These are phyloP conservation scores for Arxiozyma heterogenica DNA, from an alignment of 1,139 yeast genomes.

Conservation along the genomic window DNA sequence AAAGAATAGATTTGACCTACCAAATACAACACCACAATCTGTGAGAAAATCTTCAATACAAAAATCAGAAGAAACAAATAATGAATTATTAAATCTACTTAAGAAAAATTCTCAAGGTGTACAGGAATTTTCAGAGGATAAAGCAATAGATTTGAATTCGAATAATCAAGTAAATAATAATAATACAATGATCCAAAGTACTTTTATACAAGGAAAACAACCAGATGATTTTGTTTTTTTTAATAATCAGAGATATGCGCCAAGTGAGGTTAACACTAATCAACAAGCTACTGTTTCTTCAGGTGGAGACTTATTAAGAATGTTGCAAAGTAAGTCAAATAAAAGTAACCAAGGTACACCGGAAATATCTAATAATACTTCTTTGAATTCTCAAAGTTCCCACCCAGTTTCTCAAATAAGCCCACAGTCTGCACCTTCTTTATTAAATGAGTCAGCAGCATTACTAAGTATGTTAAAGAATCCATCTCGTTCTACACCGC, in stretches of 20 bases:
- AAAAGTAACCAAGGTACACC: not conserved
- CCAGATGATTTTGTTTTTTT: not conserved
- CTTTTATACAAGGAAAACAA: not conserved
- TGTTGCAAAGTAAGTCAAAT: constrained; percentile 6
- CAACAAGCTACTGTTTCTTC: not conserved
- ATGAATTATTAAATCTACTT: constrained; percentile 10
- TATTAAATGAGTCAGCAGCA: not conserved
- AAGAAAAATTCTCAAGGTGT: constrained; percentile 5
- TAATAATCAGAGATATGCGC: not conserved
- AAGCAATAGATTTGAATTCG: not conserved
- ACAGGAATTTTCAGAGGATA: not conserved
- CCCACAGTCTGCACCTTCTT: not conserved
- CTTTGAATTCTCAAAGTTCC: not conserved
- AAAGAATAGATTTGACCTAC: constrained; percentile 1
- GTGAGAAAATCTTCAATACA: not conserved
- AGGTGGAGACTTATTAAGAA: constrained; percentile 6
- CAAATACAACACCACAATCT: not conserved
- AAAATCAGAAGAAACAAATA: constrained; percentile 3
- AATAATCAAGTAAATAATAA: not conserved
- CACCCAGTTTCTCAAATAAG: not conserved
- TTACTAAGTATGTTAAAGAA: constrained; percentile 4
- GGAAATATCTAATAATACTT: not conserved
- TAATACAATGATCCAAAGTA: not conserved
- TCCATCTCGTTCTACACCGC: not conserved
- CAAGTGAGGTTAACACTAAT: not conserved